phyloP scores from a whole-genome alignment of 257 asterid genomes.

The Paulownia fortunei region DNA sequence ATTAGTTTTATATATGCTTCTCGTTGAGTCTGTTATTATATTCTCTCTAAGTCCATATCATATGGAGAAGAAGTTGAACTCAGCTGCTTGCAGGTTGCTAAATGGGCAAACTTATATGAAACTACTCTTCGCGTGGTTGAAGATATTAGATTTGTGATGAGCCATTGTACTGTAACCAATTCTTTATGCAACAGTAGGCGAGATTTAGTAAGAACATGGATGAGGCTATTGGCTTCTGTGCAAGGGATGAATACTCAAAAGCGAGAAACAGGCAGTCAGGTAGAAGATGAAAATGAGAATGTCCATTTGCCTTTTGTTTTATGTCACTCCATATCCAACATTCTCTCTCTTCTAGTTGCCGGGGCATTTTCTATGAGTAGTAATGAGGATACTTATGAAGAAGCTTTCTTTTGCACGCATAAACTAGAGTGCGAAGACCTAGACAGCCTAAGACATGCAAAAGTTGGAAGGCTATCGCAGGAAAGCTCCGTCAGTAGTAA shows the following conservation, averaged over 20 bases:
- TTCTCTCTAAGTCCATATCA: not conserved
- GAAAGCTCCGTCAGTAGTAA: conserved; percentile 62
- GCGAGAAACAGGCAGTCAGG: too few species aligned
- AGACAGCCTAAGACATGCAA: conserved; percentile 52
- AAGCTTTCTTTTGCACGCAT: conserved; percentile 30
- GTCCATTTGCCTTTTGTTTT: too few species aligned
- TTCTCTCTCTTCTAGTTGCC: conserved; percentile 63
- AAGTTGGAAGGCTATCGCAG: conserved; percentile 64
- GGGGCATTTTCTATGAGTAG: conserved; percentile 60
- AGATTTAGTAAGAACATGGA: conserved; percentile 67
- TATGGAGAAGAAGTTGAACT: conserved; percentile 19
- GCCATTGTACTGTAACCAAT: conserved; percentile 67
- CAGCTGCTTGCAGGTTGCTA: conserved; percentile 53
- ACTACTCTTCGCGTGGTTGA: conserved; percentile 67
- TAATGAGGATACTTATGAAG: conserved; percentile 46
- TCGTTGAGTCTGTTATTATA: not conserved
- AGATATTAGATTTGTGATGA: conserved; percentile 78
- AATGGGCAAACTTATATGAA: conserved; percentile 63
- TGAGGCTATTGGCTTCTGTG: too few species aligned
- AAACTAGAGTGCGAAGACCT: conserved; percentile 60
- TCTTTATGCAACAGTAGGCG: conserved; percentile 59
- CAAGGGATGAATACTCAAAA: too few species aligned
- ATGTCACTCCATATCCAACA: conserved; percentile 59
- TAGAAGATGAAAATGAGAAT: too few species aligned
- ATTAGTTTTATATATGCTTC: too few species aligned